Conservation (phyloP, 2,329 filamentous ascomycete genomes). For the Septoria petroselini region DNA sequence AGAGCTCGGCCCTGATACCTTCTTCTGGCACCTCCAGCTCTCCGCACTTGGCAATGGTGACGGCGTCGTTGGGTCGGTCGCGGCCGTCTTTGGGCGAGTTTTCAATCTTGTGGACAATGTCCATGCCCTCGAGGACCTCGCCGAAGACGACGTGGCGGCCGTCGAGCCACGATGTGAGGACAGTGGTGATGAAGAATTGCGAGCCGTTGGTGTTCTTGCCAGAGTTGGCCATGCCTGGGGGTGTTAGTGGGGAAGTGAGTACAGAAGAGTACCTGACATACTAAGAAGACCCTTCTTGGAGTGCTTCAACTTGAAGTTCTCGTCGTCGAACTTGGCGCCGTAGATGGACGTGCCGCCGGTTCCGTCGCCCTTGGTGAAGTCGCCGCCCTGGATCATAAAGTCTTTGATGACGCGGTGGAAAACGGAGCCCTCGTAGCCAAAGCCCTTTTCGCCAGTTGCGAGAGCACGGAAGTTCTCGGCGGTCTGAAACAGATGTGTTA, state of each 20-base stretch:
- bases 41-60: slow-evolving; percentile 81
- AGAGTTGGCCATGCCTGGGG: slow-evolving; percentile 73
- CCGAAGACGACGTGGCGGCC: slow-evolving; percentile 84
- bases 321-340: slow-evolving; percentile 76
- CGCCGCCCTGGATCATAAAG: slow-evolving; percentile 90
- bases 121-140: slow-evolving; percentile 82
- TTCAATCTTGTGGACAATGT: slow-evolving; percentile 76
- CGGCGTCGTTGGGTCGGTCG: slow-evolving; percentile 65
- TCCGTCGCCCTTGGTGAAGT: slow-evolving; percentile 79
- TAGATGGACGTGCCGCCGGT: slow-evolving; percentile 89
- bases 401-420: slow-evolving; percentile 90
- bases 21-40: slow-evolving; percentile 78
- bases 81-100: slow-evolving; percentile 61
- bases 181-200: slow-evolving; percentile 89
- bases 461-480: slow-evolving; percentile 74
- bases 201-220: slow-evolving; percentile 84
- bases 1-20: slow-evolving; percentile 92
- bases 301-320: slow-evolving; percentile 96
- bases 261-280: slow-evolving; percentile 41
- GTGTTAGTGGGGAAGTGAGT: background rate
- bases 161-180: slow-evolving; percentile 77
- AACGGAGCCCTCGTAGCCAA: slow-evolving; percentile 73
- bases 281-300: slow-evolving; percentile 75
- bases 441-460: slow-evolving; percentile 81
- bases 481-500: slow-evolving; percentile 45